Evolutionary conservation across 2,329 filamentous ascomycete genomes (phyloP), one percentile per base, ranked within the genome.

Genomic region (Magnaporthiopsis incrustans): DNA sequence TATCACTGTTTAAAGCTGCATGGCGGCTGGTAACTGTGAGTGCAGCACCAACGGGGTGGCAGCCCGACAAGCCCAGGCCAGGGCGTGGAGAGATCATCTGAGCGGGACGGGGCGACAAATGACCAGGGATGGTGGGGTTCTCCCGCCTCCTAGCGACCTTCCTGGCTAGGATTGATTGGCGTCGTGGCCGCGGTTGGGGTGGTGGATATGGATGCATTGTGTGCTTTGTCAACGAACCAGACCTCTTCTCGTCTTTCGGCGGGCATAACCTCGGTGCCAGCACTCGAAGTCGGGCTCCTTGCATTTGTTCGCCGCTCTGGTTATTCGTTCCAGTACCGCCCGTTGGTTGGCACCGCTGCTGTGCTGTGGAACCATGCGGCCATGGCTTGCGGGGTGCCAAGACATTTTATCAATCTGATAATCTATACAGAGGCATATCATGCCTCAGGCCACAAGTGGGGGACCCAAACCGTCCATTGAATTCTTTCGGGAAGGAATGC

Each of bases 361-460:
- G n/a, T 14, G 38, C 38, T 4, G 44, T 53, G 44, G 15, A 22
- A 50, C 15, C 38, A 22, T 6, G 15, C 8, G 38, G 10, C 38
- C 15, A 18, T 32, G 32, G 10, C 8, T 22, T 22, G 38, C 22
- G 44, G 18, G 15, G 30, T 38, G 50, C 56, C 61, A 59, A 63
- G 61, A 50, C 22, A 27, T 59, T 57, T 63, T 58, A 63, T 63
- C 61, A 63, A 63, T 63, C 61, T 38, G 61, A 63, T 63, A 57
- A 63, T 60, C 27, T 27, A 15, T 22, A 22, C 44, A 3, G 22
- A 11, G 57, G 3, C 22, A n/a, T 58, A n/a, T 58, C 8, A 12
- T 58, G 57, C 57, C 57, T 58, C 18, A 58, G 26, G 25, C 26
- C 2, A 30, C 26, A 18, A 18, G 25, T 18, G 57, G 30, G 25